These are phyloP conservation scores for Lentinula guzmanii DNA, from an alignment of 768 basidiomycete species.

Conservation along the genomic window DNA sequence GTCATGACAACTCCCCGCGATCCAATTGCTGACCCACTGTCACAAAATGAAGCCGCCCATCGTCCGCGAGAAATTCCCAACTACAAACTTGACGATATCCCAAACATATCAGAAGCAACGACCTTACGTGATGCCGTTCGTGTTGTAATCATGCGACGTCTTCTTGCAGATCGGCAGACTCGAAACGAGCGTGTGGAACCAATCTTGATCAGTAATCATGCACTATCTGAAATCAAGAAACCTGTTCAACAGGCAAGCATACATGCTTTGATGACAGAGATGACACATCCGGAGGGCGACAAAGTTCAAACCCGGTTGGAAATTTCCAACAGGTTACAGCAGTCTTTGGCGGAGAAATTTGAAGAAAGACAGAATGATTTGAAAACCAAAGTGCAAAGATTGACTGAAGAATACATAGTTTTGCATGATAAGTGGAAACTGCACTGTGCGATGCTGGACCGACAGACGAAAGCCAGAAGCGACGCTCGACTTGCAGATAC, in stretches of 20 bases:
- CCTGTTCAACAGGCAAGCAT: constrained; percentile 26
- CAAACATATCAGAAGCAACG: constrained; percentile 31
- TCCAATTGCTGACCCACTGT: constrained; percentile 2
- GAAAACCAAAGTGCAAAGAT: constrained; percentile 44
- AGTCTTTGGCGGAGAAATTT: constrained; percentile 50
- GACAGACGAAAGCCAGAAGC: constrained; percentile 32
- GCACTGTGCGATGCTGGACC: constrained; percentile 67
- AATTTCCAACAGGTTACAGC: constrained; percentile 33
- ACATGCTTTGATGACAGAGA: constrained; percentile 41
- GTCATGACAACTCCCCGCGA: constrained; percentile 3
- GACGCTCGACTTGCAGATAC: constrained; percentile 29
- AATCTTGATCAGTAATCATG: constrained; percentile 19
- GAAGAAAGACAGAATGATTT: constrained; percentile 43
- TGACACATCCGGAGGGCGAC: constrained; percentile 23
- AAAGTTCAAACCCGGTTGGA: constrained; percentile 18
- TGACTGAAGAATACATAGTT: constrained; percentile 61
- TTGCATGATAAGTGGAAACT: constrained; percentile 69
- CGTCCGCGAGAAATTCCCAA: neutral
- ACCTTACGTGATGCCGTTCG: constrained; percentile 57
- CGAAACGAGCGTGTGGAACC: constrained; percentile 59
- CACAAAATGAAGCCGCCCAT: neutral
- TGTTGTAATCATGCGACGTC: constrained; percentile 55
- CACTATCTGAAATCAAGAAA: constrained; percentile 9
- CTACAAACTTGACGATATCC: constrained; percentile 23
- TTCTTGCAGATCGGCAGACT: constrained; percentile 54